A percentile compares a stretch with the other conserved stretches of the same genome.
These are phyloP conservation scores for Cetraspora pellucida DNA, from an alignment of 192 early-diverging fungal genomes.

Conservation along the genomic window DNA sequence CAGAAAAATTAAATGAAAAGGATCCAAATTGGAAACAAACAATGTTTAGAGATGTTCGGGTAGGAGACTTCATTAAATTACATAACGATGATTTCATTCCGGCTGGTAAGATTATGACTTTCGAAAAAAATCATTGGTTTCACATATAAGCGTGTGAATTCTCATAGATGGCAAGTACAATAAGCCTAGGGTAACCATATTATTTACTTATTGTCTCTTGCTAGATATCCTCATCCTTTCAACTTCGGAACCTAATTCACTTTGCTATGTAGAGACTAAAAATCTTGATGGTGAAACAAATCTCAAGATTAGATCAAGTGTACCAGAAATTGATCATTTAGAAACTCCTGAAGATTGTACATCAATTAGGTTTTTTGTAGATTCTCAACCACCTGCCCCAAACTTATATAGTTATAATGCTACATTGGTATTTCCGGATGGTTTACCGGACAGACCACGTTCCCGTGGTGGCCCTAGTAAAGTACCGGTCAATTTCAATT, in stretches of 20 bases:
- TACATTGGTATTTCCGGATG: constrained; percentile 45
- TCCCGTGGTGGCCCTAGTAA: constrained; percentile 21
- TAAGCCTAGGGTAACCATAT: background rate
- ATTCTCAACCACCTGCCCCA: constrained; percentile 62
- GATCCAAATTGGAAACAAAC: constrained; percentile 56
- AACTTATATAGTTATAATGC: constrained; percentile 68
- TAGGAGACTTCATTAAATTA: constrained; percentile 89
- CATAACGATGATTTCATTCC: constrained; percentile 82
- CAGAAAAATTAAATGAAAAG: background rate
- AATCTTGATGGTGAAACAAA: constrained; percentile 86
- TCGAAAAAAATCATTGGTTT: background rate
- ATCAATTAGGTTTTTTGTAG: constrained; percentile 46
- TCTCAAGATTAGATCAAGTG: constrained; percentile 66
- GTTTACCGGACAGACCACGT: constrained; percentile 5
- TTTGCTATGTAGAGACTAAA: constrained; percentile 77
- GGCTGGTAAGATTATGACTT: constrained; percentile 56
- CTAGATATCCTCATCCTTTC: constrained; percentile 67
- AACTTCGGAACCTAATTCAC: constrained; percentile 63
- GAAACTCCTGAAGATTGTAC: constrained; percentile 59
- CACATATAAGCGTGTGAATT: too few relatives aligned
- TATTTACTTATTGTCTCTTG: background rate
- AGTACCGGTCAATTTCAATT: constrained; percentile 62
- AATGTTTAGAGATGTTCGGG: constrained; percentile 70
- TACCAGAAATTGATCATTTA: constrained; percentile 54
- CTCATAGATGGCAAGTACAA: background rate